A percentile compares a stretch with the other conserved stretches of the same genome.
These are phyloP conservation scores for Kentomonas sorsogonicus DNA, from an alignment of 208 protist genomes.

Conservation along the genomic window DNA sequence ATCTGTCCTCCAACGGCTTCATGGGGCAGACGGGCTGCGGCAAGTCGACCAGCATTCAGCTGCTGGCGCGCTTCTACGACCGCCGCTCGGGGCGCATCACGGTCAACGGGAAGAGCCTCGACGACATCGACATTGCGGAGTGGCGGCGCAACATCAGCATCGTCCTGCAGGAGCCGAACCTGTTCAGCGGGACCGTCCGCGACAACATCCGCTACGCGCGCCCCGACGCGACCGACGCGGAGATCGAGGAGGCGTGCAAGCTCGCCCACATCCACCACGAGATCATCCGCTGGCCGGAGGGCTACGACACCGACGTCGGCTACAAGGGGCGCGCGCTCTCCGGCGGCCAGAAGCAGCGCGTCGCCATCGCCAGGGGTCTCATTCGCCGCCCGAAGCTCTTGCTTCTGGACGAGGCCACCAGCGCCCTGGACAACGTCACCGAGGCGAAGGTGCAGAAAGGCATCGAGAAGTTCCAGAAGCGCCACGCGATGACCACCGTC, in stretches of 20 bases:
- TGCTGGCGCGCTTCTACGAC: conserved; percentile 77
- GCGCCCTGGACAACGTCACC: conserved; percentile 71
- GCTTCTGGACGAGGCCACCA: conserved; percentile 79
- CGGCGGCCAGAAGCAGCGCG: conserved; percentile 64
- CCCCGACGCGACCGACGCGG: conserved; percentile 38
- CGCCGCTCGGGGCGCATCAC: conserved; percentile 35
- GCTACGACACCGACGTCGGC: conserved; percentile 53
- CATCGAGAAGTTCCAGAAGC: conserved; percentile 33
- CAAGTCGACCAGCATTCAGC: conserved; percentile 83
- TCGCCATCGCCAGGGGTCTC: conserved; percentile 60
- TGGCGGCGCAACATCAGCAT: conserved; percentile 69
- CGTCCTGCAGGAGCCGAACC: conserved; percentile 76
- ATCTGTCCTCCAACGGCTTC: conserved; percentile 44
- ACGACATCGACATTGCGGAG: conserved; percentile 29
- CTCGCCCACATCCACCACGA: conserved; percentile 47
- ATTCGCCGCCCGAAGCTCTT: conserved; percentile 48
- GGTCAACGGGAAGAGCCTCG: conserved; percentile 56
- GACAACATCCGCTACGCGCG: conserved; percentile 87
- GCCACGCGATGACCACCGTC: conserved; percentile 43
- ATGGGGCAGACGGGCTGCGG: conserved; percentile 72
- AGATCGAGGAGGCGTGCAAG: conserved; percentile 44
- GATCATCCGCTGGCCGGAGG: conserved; percentile 34
- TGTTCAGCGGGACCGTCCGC: conserved; percentile 88
- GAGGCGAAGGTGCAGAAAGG: conserved; percentile 62
- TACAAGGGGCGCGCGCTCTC: conserved; percentile 53